Base-by-base conservation (phyloP, 2,329 filamentous ascomycete species). In the Botrytis elliptica region DNA sequence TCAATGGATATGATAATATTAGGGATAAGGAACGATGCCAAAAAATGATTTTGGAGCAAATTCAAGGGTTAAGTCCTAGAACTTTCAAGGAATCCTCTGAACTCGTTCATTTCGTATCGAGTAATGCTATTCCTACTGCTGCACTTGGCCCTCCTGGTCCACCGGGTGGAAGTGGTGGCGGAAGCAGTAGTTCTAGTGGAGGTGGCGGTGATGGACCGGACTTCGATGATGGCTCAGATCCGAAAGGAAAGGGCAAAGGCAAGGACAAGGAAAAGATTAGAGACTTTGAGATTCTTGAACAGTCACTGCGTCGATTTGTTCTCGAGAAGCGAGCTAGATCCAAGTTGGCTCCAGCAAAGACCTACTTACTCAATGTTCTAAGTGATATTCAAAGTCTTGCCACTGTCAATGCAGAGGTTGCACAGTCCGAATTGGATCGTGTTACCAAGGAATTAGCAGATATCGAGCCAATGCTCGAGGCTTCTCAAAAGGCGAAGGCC, bases 21-120 rank as follows among this genome's bases (percentile, higher is more conserved):
- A 88, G 92, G 76, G 95, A 98, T 83, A 96, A 98, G 85, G 88
- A 93, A 74, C 88, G 95, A 74, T 98, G 95, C 82, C 89, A 97
- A 82, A 94, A 96, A 80, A 93, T 94, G 89, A 96, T 99, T 68
- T 83, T 99, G 74, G 94, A 98, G 79, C 95, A 98, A 82, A 91
- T 99, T 25, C 86, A 88, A 67, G 90, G 90, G 40, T 86, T 99
- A n/a, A 98, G 95, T 80, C 96, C 95, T 3, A 91, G 92, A 70
- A 99, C 96, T 0, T 92, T 91, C 86, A 98, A 98, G 81, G 96
- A 99, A 80, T 91, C 94, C 0, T 88, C 91, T 2, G 96, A 99
- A 80, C 86, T 99, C 12, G 96, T 99, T 5, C 96, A 99, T 81
- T 99, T 99, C 78, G 96, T 99, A 4, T 98, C 96, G 2, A 98